Evolutionary conservation across 495 filamentous ascomycete species (phyloP).

Genomic region (Aspergillus hancockii): DNA sequence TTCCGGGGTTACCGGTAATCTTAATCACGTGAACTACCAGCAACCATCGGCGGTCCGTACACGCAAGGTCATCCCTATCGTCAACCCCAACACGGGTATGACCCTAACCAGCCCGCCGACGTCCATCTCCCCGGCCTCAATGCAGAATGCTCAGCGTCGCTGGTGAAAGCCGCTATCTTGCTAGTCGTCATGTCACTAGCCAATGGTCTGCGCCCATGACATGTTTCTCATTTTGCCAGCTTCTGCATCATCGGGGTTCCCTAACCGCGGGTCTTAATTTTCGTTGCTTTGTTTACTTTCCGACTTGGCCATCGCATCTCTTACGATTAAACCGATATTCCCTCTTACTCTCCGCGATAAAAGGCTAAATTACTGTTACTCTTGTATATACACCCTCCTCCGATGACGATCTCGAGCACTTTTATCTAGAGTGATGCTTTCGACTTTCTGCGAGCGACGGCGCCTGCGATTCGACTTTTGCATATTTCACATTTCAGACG

Average conservation of each 20-base stretch:
- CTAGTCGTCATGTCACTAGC: constrained; percentile 32
- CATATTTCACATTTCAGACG: constrained; percentile 37
- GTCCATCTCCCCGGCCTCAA: constrained; percentile 82
- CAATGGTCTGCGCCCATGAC: constrained; percentile 32
- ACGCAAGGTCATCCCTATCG: constrained; percentile 96
- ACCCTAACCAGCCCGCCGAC: constrained; percentile 86
- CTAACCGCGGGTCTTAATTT: constrained; percentile 47
- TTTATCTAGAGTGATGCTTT: constrained; percentile 46
- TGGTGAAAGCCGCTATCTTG: constrained; percentile 50
- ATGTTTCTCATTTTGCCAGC: constrained; percentile 36
- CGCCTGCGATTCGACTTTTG: constrained; percentile 46
- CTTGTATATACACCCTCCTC: constrained; percentile 44
- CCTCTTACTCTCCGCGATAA: constrained; percentile 30
- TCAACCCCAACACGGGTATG: constrained; percentile 92
- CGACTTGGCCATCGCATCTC: constrained; percentile 30
- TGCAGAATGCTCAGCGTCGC: constrained; percentile 70
- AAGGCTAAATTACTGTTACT: constrained; percentile 30
- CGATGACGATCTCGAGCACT: constrained; percentile 40
- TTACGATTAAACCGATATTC: constrained; percentile 32
- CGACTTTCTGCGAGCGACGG: constrained; percentile 51
- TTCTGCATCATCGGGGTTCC: constrained; percentile 47
- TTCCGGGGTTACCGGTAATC: constrained; percentile 49
- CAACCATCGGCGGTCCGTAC: constrained; percentile 84
- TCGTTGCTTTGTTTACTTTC: constrained; percentile 37
- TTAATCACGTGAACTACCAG: constrained; percentile 71